A percentile compares a stretch with the other conserved stretches of the same genome.
Evolutionary conservation across 2,329 filamentous ascomycete genomes (phyloP).

Genomic region (Dryadomyces quercus-mongolicae): DNA sequence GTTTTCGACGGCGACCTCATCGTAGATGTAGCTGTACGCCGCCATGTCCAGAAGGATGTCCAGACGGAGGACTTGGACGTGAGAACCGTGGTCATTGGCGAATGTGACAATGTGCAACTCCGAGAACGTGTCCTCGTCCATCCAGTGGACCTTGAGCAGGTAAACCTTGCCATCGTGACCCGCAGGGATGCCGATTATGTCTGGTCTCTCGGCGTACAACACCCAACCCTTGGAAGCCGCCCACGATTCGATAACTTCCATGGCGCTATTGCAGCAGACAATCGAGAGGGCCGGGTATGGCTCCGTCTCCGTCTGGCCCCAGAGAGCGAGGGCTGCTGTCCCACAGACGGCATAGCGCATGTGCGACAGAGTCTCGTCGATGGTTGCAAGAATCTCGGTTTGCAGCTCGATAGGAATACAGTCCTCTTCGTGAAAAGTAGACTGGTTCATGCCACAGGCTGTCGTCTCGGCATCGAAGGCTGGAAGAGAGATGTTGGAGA

Average conservation of each 20-base stretch:
- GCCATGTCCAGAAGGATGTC: constrained; percentile 22
- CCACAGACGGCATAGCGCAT: constrained; percentile 35
- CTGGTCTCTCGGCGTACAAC: constrained; percentile 17
- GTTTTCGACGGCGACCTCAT: neutral
- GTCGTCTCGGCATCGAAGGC: too few relatives aligned
- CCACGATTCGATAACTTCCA: constrained; percentile 28
- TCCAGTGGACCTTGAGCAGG: constrained; percentile 24
- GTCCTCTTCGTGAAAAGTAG: constrained; percentile 11
- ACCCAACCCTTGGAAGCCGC: constrained; percentile 22
- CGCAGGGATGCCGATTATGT: constrained; percentile 27
- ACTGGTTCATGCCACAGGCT: constrained; percentile 4
- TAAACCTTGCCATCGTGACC: constrained; percentile 16
- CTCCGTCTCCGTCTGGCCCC: constrained; percentile 19
- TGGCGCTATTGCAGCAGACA: constrained; percentile 24
- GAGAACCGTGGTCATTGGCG: neutral
- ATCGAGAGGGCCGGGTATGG: constrained; percentile 16
- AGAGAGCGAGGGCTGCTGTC: constrained; percentile 28
- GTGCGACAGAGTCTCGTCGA: constrained; percentile 27
- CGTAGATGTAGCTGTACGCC: constrained; percentile 19
- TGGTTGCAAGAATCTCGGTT: constrained; percentile 23
- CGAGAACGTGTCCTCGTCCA: constrained; percentile 12
- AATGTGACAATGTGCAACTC: constrained; percentile 14
- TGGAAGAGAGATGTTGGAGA: too few relatives aligned
- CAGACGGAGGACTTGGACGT: constrained; percentile 19
- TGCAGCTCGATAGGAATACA: constrained; percentile 16